These are phyloP conservation scores for Isabelozyma pseudorhagii DNA, from an alignment of 805 yeast species.

Conservation along the genomic window DNA sequence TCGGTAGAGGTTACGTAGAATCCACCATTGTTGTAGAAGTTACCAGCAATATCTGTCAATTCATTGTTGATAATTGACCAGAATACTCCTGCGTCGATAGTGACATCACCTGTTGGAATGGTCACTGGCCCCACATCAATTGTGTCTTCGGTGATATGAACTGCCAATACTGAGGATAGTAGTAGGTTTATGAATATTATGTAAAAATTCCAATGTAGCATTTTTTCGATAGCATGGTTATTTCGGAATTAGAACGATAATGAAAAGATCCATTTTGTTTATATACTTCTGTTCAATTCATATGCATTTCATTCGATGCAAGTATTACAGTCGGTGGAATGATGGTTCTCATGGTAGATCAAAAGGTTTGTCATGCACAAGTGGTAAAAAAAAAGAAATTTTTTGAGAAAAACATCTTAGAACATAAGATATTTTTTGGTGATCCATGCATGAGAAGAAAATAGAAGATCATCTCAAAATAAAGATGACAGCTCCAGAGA, in stretches of 20 bases:
- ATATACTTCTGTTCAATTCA: background rate
- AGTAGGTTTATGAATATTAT: too few relatives aligned
- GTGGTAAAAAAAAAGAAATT: too few relatives aligned
- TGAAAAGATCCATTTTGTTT: background rate
- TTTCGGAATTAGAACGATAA: too few relatives aligned
- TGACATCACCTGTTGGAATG: conserved; percentile 13
- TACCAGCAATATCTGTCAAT: conserved; percentile 17
- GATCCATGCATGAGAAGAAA: too few relatives aligned
- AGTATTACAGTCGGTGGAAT: background rate
- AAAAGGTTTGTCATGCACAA: too few relatives aligned
- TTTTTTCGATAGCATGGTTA: background rate
- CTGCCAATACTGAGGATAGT: background rate
- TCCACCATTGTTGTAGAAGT: conserved; percentile 16
- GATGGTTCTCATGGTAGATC: background rate
- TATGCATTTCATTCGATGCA: background rate
- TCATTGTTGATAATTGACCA: conserved; percentile 20
- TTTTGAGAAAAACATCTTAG: too few relatives aligned
- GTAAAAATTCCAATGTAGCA: background rate
- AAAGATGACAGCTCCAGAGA: too few relatives aligned
- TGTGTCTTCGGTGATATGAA: conserved; percentile 6
- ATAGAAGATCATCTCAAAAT: too few relatives aligned
- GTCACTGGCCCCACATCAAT: conserved; percentile 14
- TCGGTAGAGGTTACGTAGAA: conserved; percentile 18
- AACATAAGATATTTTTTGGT: too few relatives aligned
- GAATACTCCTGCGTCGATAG: conserved; percentile 9